Percentiles rank a stretch among this genome's conserved stretches.
Conservation (phyloP, 2,329 filamentous ascomycete species). For the Pyrenophora seminiperda region DNA sequence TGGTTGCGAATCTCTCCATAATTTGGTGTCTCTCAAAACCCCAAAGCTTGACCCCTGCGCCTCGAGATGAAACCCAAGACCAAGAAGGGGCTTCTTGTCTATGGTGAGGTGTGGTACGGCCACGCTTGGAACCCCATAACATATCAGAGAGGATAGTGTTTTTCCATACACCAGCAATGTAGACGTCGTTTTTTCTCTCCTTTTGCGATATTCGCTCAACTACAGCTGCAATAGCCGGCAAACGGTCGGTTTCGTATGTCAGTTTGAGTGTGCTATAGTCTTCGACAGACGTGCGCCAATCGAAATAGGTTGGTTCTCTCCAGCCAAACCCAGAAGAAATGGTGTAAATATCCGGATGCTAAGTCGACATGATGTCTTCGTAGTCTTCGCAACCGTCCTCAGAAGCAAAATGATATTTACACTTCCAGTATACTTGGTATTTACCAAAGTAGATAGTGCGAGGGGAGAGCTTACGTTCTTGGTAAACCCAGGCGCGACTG, state of each 20-base stretch:
- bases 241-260: not conserved
- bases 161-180: not conserved
- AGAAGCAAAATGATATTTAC: not conserved
- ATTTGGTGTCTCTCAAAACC: no score
- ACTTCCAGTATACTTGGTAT: not conserved
- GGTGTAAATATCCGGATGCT: no score
- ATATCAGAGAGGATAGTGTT: not conserved
- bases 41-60: rapidly evolving
- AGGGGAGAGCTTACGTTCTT: not conserved
- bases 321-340: not conserved
- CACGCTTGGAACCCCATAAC: rapidly evolving
- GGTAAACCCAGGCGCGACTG: not conserved
- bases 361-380: no score
- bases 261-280: not conserved
- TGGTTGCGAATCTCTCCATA: rapidly evolving
- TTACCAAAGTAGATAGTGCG: not conserved
- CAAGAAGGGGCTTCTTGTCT: not conserved
- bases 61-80: not conserved
- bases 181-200: not conserved
- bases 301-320: not conserved
- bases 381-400: not conserved
- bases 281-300: not conserved
- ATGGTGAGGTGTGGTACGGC: not conserved
- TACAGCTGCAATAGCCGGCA: not conserved
- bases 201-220: not conserved